phyloP scores from a whole-genome alignment of 2,329 filamentous ascomycete genomes.

The Domatiomyces globalis region DNA sequence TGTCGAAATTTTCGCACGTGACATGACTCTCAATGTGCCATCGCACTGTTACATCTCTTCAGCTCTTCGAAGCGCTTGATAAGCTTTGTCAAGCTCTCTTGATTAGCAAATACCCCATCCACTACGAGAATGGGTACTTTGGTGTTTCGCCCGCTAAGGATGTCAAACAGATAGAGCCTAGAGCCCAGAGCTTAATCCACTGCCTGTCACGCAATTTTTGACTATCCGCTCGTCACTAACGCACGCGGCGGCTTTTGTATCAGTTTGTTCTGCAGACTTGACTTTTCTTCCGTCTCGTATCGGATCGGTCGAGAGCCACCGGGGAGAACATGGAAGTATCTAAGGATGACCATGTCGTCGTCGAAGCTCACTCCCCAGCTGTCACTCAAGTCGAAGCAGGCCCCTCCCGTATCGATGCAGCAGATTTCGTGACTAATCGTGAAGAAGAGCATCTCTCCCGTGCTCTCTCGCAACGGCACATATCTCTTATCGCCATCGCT shows the following conservation, averaged over 20 bases:
- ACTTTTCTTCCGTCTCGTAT: no score
- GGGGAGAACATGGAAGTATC: neutral
- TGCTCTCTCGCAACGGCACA: slow-evolving; percentile 31
- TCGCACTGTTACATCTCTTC: no score
- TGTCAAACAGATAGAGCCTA: no score
- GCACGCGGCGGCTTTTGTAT: neutral
- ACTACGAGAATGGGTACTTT: no score
- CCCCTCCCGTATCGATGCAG: slow-evolving; percentile 3
- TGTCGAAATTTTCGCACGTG: no score
- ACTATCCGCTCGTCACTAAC: neutral
- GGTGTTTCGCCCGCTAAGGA: no score
- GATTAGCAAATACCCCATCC: no score
- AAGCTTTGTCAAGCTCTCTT: no score
- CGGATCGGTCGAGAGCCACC: no score
- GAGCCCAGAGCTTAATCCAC: neutral
- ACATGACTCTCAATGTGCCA: no score
- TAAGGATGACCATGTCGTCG: neutral
- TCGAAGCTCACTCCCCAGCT: neutral
- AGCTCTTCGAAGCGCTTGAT: no score
- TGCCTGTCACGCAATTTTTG: neutral
- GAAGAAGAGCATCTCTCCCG: slow-evolving; percentile 37
- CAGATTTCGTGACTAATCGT: slow-evolving; percentile 15
- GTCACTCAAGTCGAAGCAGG: neutral
- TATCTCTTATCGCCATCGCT: slow-evolving; percentile 32
- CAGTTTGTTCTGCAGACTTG: neutral